Evolutionary conservation across 352 stramenopile species (phyloP).

Genomic region (Globisporangium splendens): DNA sequence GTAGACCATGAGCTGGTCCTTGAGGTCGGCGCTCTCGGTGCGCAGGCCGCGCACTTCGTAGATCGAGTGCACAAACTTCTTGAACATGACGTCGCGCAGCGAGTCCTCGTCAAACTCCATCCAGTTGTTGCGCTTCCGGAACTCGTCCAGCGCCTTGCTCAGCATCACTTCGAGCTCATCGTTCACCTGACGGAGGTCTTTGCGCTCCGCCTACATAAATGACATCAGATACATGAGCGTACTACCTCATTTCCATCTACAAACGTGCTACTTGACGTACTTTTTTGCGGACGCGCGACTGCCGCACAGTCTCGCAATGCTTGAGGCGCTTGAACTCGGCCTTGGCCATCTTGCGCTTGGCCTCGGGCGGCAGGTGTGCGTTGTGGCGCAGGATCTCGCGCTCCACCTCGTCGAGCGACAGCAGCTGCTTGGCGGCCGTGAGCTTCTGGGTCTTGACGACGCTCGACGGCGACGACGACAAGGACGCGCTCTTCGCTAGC

Average conservation of each 20-base stretch:
- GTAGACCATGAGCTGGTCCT: slow-evolving; percentile 48
- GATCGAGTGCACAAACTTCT: slow-evolving; percentile 71
- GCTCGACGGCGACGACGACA: slow-evolving; percentile 2
- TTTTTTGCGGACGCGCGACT: slow-evolving; percentile 80
- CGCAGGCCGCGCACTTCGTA: slow-evolving; percentile 61
- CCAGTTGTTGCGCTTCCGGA: slow-evolving; percentile 40
- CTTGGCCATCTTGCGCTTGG: slow-evolving; percentile 50
- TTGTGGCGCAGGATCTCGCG: slow-evolving; percentile 40
- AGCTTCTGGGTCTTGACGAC: slow-evolving; percentile 5
- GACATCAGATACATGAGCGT: too few species aligned
- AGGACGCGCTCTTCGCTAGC: background rate
- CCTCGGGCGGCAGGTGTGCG: slow-evolving; percentile 35
- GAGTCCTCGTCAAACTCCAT: slow-evolving; percentile 48
- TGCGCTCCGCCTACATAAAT: slow-evolving; percentile 30
- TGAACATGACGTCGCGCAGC: slow-evolving; percentile 46
- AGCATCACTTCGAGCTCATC: slow-evolving; percentile 56
- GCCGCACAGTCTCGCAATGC: slow-evolving; percentile 74
- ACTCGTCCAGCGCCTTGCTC: slow-evolving; percentile 25
- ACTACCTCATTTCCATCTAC: too few species aligned
- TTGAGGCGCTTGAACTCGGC: slow-evolving; percentile 73
- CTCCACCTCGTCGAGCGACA: slow-evolving; percentile 67
- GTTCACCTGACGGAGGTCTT: slow-evolving; percentile 50
- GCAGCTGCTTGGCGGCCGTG: slow-evolving; percentile 20
- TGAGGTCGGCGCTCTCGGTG: slow-evolving; percentile 37
- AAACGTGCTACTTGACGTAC: slow-evolving; percentile 4